These are phyloP conservation scores for Fusarium illudens DNA, from an alignment of 2,329 filamentous ascomycete species.

Conservation along the genomic window DNA sequence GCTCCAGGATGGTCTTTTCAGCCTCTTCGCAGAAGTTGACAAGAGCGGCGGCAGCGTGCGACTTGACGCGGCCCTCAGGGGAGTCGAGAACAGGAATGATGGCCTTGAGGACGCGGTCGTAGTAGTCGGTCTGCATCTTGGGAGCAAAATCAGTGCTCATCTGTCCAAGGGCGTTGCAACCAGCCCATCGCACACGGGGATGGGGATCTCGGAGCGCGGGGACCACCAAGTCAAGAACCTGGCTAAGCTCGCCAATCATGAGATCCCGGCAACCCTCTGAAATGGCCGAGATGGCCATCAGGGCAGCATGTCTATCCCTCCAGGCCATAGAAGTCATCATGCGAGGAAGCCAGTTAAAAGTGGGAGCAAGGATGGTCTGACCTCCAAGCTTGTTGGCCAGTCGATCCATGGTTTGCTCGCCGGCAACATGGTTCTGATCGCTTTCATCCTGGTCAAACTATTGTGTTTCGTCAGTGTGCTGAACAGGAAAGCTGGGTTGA, in stretches of 20 bases:
- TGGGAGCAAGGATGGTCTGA: constrained; percentile 88
- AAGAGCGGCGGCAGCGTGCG: constrained; percentile 94
- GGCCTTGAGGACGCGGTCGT: constrained; percentile 83
- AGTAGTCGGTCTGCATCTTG: constrained; percentile 97
- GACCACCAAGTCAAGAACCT: constrained; percentile 93
- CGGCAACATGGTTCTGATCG: constrained; percentile 95
- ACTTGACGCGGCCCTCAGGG: constrained; percentile 91
- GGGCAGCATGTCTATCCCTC: constrained; percentile 93
- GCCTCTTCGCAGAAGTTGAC: constrained; percentile 99
- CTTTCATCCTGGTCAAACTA: constrained; percentile 94
- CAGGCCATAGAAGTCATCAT: constrained; percentile 97
- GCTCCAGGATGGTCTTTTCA: constrained; percentile 89
- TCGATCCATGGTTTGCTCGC: constrained; percentile 98
- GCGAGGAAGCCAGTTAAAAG: constrained; percentile 94
- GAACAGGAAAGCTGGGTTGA: not conserved
- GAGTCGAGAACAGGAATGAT: constrained; percentile 94
- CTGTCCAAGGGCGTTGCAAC: constrained; percentile 97
- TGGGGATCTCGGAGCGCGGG: constrained; percentile 90
- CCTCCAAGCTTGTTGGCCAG: constrained; percentile 97
- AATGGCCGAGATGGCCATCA: constrained; percentile 99
- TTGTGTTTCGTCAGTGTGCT: not conserved
- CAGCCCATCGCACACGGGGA: constrained; percentile 94
- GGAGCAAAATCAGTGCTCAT: constrained; percentile 99
- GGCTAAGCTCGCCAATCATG: constrained; percentile 93
- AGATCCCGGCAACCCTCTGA: constrained; percentile 96